These are phyloP conservation scores for Aspergillus pseudotamarii DNA, from an alignment of 2,329 filamentous ascomycete species.

Conservation along the genomic window DNA sequence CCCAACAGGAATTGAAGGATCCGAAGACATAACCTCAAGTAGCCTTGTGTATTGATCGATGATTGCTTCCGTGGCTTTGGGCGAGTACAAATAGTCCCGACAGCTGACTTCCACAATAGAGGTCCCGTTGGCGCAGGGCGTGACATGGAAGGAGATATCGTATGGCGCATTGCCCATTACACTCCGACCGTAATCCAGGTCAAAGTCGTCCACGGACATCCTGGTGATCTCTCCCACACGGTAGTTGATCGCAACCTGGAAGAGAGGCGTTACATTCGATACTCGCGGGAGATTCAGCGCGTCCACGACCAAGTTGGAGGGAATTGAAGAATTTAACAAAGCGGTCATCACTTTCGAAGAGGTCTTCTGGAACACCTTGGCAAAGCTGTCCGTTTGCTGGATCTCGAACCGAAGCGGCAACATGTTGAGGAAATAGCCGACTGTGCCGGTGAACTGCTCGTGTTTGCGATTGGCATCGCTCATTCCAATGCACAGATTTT, in stretches of 20 bases:
- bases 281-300: neutral
- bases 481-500: slow-evolving; percentile 12
- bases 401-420: slow-evolving; percentile 5
- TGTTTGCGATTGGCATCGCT: slow-evolving; percentile 11
- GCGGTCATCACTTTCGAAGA: neutral
- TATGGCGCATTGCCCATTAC: slow-evolving; percentile 4
- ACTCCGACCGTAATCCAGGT: neutral
- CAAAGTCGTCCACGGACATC: slow-evolving; percentile 6
- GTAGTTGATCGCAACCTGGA: slow-evolving; percentile 15
- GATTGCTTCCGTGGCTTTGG: neutral
- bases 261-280: slow-evolving; percentile 4
- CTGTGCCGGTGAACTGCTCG: neutral
- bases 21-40: neutral
- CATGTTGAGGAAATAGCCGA: slow-evolving; percentile 14
- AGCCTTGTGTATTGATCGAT: neutral
- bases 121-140: neutral
- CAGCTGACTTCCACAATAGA: neutral
- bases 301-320: slow-evolving; percentile 6
- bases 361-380: neutral
- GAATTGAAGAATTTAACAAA: slow-evolving; percentile 5
- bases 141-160: slow-evolving; percentile 9
- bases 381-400: neutral
- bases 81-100: slow-evolving; percentile 6
- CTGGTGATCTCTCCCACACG: slow-evolving; percentile 5
- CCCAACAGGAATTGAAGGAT: neutral